Base-by-base conservation (phyloP, 805 yeast genomes). In the Priceomyces medius region DNA sequence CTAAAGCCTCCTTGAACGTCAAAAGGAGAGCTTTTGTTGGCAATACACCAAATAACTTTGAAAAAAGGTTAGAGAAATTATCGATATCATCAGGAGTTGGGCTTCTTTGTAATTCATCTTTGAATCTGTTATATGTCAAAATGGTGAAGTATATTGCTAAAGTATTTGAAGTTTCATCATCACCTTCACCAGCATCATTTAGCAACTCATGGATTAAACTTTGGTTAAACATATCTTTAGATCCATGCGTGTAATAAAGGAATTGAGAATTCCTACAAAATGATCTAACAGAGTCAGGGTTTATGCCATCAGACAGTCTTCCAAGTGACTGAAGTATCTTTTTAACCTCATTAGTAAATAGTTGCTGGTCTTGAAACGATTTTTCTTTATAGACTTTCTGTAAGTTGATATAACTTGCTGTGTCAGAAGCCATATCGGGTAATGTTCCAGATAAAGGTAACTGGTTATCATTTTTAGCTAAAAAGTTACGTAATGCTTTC, bases 381-480 rank as follows among this genome's bases (percentile, higher is more conserved):
- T 83, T 83, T 1, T 56, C 63, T 13, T 72, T 58, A 55, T 87
- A 91, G 3, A 88, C 50, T 0, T 54, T 54, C 56, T 81, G 85
- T 27, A 91, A 61, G 7, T 53, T 58, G 2, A 83, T 68, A 57
- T 85, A 91, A 41, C 68, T 68, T 7, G 63, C 59, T 0, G 96
- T 83, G 46, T 81, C 79, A 0, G 96, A 78, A 16, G 86, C 84
- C 97, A 91, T 91, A 58, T 90, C 98, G 0, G 96, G 96, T 4
- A 90, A 56, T 0, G 66, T 74, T 0, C 95, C 96, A 2, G 83
- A 71, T 2, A 88, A 60, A 0, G 96, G 96, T n/a, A 87, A 65
- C 4, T 64, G 56, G 1, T 67, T 63, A 13, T 59, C 53, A 17
- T 65, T 60, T 31, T 35, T 32, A 0, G 38, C 46, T 0, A 80